Percentiles rank a stretch among this genome's conserved stretches.
Evolutionary conservation across 1,139 yeast genomes (phyloP).

Genomic region (Yamadazyma diospyri): DNA sequence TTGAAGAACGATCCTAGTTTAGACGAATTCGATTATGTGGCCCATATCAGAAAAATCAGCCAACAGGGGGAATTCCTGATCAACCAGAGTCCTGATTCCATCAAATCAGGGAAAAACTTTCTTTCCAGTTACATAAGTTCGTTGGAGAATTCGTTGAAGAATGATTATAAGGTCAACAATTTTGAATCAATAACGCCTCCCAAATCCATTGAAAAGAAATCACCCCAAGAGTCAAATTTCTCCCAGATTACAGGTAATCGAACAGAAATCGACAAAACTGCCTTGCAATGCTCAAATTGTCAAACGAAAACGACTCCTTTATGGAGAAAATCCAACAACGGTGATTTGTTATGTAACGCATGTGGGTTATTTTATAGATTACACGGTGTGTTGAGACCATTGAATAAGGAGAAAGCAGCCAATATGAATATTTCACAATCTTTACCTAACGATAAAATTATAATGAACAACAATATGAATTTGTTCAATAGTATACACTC

Average conservation of each 20-base stretch:
- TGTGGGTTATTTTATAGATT: slow-evolving; percentile 47
- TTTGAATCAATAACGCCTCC: slow-evolving; percentile 19
- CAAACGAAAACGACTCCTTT: slow-evolving; percentile 45
- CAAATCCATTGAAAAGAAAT: slow-evolving; percentile 14
- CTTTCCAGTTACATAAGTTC: slow-evolving; percentile 40
- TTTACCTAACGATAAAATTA: slow-evolving; percentile 17
- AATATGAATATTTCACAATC: background rate
- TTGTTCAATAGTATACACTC: slow-evolving; percentile 25
- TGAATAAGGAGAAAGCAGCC: slow-evolving; percentile 18
- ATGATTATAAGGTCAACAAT: slow-evolving; percentile 18
- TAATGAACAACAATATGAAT: slow-evolving; percentile 22
- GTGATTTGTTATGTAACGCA: slow-evolving; percentile 46
- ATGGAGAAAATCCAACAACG: slow-evolving; percentile 45
- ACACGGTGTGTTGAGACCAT: slow-evolving; percentile 45
- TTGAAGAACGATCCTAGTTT: slow-evolving; percentile 22
- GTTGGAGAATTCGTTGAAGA: slow-evolving; percentile 34
- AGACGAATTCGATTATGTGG: slow-evolving; percentile 48
- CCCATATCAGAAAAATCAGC: slow-evolving; percentile 42
- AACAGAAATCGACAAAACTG: slow-evolving; percentile 16
- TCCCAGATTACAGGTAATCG: background rate
- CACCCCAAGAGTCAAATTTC: slow-evolving; percentile 10
- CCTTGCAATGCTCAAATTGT: slow-evolving; percentile 43
- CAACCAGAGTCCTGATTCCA: slow-evolving; percentile 8
- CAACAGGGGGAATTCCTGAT: slow-evolving; percentile 31
- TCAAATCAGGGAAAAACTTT: slow-evolving; percentile 6